Base-by-base conservation (phyloP, 1,139 yeast genomes). In the Scheffersomyces segobiensis region DNA sequence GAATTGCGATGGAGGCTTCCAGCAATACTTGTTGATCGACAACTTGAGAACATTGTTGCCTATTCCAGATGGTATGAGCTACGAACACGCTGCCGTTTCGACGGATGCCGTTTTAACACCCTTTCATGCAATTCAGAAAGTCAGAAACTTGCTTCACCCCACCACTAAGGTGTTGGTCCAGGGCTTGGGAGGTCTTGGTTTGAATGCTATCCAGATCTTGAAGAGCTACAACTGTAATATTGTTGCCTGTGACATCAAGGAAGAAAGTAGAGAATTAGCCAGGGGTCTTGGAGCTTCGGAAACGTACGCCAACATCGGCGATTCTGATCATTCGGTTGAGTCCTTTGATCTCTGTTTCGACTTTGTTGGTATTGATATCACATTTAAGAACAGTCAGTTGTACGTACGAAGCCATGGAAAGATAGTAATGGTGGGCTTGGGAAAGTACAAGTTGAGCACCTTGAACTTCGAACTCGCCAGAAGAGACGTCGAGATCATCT, bases 161-260 rank as follows among this genome's bases (percentile, higher is more conserved):
- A 70, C 77, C 5, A 60, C 75, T 12, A 80, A 76, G 60, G 81
- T 82, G 3, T 71, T 82, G 56, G 73, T 82, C 5, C 66, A 81
- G 55, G 87, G 87, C 1, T 68, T 80, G 52, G 86, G 87, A 8
- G 87, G 87, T 1, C 71, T 83, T 56, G 86, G 87, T 0, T 69
- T 81, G 60, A 82, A 82, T 65, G 86, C 81, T 1, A 57, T 82
- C 19, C 87, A 83, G 62, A 78, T 83, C 48, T 71, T 81, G 56
- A 73, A 71, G 55, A 67, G 69, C 46, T 80, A 73, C 58, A 81
- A 81, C n/a, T 76, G 79, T 58, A 63, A 75, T 48, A 71, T 81
- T 6, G 80, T 80, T 19, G 81, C 78, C 4, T 67, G 71, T 53
- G 86, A 81, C 61, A 66, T 73, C 51, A 80, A 80, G 65, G 65